Conservation (phyloP, 2,329 filamentous ascomycete genomes). For the Pseudofabraea citricarpa region DNA sequence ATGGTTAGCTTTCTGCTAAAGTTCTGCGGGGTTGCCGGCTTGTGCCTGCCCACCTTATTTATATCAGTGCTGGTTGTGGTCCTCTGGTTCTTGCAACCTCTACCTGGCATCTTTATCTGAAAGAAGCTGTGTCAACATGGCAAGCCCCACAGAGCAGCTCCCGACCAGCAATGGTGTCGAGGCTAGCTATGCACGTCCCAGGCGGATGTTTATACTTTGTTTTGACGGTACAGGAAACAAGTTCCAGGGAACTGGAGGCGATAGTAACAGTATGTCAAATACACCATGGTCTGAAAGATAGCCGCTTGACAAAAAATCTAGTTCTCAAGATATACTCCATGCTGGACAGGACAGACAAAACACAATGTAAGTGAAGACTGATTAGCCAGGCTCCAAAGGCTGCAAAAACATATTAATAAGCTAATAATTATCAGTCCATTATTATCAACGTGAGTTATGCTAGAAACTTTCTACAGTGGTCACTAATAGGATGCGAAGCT, state of each 20-base stretch:
- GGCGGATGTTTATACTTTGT: background rate
- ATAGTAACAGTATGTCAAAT: background rate
- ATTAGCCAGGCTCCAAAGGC: background rate
- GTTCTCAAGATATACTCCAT: background rate
- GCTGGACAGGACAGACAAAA: background rate
- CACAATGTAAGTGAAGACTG: background rate
- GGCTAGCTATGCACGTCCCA: too few species aligned
- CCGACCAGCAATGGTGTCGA: too few species aligned
- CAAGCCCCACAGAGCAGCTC: too few species aligned
- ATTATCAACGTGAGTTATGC: background rate
- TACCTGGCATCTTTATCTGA: too few species aligned
- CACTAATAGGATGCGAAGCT: conserved; percentile 23
- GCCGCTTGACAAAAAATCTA: background rate
- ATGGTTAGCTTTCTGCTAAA: too few species aligned
- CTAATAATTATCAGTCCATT: background rate
- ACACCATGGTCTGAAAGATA: too few species aligned
- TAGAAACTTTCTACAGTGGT: background rate
- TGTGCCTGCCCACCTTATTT: too few species aligned
- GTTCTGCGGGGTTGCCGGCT: too few species aligned
- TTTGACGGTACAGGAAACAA: background rate
- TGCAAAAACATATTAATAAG: background rate
- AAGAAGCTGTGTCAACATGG: too few species aligned
- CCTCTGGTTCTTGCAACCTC: too few species aligned
- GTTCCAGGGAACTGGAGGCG: background rate
- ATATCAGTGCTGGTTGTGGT: too few species aligned